phyloP scores from a whole-genome alignment of 495 filamentous ascomycete species.

The Neurospora sp. region DNA sequence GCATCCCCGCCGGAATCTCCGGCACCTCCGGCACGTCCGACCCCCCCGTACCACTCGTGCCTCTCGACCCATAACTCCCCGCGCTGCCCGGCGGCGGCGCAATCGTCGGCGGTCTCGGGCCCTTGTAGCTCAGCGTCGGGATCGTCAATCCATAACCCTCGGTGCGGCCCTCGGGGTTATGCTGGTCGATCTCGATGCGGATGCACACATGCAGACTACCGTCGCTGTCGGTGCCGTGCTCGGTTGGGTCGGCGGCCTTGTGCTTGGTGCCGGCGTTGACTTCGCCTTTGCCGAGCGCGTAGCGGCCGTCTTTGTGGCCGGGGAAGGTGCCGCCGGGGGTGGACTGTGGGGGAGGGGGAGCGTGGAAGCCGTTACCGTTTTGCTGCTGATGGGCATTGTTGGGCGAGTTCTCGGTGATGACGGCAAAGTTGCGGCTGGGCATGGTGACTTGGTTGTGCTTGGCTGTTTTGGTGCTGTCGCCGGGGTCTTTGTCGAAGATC shows the following conservation, averaged over 20 bases:
- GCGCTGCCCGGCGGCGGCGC: constrained; percentile 4
- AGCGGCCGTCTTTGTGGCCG: constrained; percentile 42
- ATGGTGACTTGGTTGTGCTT: constrained; percentile 73
- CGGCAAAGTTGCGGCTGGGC: constrained; percentile 82
- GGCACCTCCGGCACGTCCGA: neutral
- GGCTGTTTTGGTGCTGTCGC: constrained; percentile 54
- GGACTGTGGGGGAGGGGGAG: neutral
- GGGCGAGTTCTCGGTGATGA: constrained; percentile 60
- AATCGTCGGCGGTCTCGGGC: constrained; percentile 16
- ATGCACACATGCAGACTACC: constrained; percentile 60
- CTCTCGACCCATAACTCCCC: neutral
- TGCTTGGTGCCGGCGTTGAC: constrained; percentile 54
- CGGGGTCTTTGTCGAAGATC: constrained; percentile 78
- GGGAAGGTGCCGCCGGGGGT: constrained; percentile 5
- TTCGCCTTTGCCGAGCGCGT: constrained; percentile 55
- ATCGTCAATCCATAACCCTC: constrained; percentile 61
- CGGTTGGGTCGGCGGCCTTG: constrained; percentile 44
- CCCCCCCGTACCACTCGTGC: neutral
- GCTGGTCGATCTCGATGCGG: constrained; percentile 60
- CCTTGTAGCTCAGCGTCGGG: constrained; percentile 31
- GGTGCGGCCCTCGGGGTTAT: constrained; percentile 50
- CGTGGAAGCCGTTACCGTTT: constrained; percentile 8
- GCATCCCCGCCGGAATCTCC: neutral
- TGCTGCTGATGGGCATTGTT: constrained; percentile 24
- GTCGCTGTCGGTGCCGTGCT: constrained; percentile 42